phyloP scores from a whole-genome alignment of 352 stramenopile genomes.

The Phytopythium chamaehyphon region DNA sequence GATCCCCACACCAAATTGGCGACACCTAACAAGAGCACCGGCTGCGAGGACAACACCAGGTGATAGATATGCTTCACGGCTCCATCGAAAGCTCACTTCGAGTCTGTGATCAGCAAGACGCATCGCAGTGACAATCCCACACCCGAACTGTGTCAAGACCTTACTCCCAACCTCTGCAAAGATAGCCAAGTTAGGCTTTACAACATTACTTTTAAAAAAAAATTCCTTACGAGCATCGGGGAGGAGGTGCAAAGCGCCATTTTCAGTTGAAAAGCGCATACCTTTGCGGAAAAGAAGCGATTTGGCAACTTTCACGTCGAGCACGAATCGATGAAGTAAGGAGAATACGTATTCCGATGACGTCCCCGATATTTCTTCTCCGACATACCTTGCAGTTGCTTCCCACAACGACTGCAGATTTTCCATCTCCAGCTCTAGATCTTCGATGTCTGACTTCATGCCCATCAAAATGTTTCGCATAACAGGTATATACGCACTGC shows the following conservation, averaged over 20 bases:
- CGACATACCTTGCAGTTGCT: conserved; percentile 58
- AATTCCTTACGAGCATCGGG: conserved; percentile 37
- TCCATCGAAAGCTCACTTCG: conserved; percentile 75
- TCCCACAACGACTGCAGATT: conserved; percentile 60
- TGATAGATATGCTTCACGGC: conserved; percentile 44
- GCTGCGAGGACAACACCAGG: conserved; percentile 40
- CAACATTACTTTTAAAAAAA: neutral
- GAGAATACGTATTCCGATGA: conserved; percentile 71
- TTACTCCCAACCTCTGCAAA: conserved; percentile 54
- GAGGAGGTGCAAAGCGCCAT: conserved; percentile 16
- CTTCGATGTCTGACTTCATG: conserved; percentile 53
- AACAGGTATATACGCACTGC: conserved; percentile 50
- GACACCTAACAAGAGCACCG: conserved; percentile 47
- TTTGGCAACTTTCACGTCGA: conserved; percentile 76
- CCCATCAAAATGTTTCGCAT: conserved; percentile 44
- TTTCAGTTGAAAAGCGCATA: conserved; percentile 37
- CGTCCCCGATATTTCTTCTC: conserved; percentile 46
- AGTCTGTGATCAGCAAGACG: conserved; percentile 45
- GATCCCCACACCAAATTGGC: conserved; percentile 52
- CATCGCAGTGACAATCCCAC: conserved; percentile 60
- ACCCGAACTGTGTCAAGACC: conserved; percentile 56
- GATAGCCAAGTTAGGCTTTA: neutral
- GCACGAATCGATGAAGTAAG: conserved; percentile 64
- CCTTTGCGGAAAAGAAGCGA: conserved; percentile 54
- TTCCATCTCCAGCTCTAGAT: conserved; percentile 63